phyloP scores from a whole-genome alignment of 768 basidiomycete species.

The Trametes elegans region DNA sequence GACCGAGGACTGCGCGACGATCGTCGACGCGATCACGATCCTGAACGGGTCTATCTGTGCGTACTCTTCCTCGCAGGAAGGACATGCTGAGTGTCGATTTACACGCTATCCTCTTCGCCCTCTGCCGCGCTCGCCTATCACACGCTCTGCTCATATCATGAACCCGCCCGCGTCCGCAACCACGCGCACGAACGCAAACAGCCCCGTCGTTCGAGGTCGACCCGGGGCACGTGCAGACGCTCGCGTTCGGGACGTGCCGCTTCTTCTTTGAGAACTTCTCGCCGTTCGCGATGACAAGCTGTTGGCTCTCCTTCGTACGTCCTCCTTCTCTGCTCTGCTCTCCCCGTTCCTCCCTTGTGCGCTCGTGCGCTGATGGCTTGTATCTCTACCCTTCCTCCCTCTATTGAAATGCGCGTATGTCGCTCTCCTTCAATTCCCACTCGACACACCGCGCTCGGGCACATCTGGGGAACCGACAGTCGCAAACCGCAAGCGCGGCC shows the following conservation, averaged over 20 bases:
- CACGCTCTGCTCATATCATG: no score
- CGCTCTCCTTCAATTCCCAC: no score
- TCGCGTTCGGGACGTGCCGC: slow-evolving; percentile 25
- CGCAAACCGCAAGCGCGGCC: slow-evolving; percentile 15
- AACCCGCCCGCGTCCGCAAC: not conserved
- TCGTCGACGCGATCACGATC: slow-evolving; percentile 21
- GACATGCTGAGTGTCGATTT: no score
- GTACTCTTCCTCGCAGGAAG: not conserved
- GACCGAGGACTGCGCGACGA: slow-evolving; percentile 16
- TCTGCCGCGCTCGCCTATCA: no score
- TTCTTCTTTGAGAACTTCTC: slow-evolving; percentile 26
- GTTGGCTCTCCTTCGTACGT: slow-evolving; percentile 21
- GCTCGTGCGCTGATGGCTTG: no score
- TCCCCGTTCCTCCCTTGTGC: not conserved
- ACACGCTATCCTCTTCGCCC: no score
- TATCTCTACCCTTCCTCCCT: no score
- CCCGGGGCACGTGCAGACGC: slow-evolving; percentile 16
- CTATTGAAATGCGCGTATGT: no score
- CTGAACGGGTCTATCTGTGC: slow-evolving; percentile 16
- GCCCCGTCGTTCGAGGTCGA: slow-evolving; percentile 18
- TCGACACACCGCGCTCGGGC: no score
- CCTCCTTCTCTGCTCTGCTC: not conserved
- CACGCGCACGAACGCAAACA: not conserved
- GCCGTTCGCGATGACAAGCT: slow-evolving; percentile 11
- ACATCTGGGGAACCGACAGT: no score